A percentile compares a stretch with the other conserved stretches of the same genome.
Evolutionary conservation across 352 stramenopile species (phyloP).

Genomic region (Phytopythium delawarense): DNA sequence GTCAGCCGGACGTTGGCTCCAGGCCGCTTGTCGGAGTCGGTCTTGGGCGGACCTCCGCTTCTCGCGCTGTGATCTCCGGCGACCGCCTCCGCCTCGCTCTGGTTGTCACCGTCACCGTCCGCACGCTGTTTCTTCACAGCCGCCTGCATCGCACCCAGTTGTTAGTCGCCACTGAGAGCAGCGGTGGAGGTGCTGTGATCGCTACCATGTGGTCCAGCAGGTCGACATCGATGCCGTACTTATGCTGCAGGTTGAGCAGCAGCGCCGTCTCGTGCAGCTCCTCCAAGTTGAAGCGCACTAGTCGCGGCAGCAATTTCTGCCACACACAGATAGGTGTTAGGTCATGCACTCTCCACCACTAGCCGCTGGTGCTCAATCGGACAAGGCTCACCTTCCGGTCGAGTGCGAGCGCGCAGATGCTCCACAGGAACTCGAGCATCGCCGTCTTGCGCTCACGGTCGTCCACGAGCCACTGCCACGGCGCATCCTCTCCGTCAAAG

Average conservation of each 20-base stretch:
- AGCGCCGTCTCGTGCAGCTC: slow-evolving; percentile 56
- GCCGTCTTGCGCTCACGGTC: slow-evolving; percentile 36
- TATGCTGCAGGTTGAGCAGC: slow-evolving; percentile 44
- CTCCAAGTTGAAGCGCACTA: slow-evolving; percentile 54
- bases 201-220: slow-evolving; percentile 44
- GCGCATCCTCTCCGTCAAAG: slow-evolving; percentile 38
- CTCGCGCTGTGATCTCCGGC: not conserved
- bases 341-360: not conserved
- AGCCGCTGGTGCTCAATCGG: not conserved
- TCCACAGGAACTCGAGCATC: slow-evolving; percentile 79
- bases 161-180: not conserved
- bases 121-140: slow-evolving; percentile 32
- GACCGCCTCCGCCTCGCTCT: slow-evolving; percentile 5
- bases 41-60: not conserved
- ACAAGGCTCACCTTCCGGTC: slow-evolving; percentile 36
- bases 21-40: not conserved
- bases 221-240: slow-evolving; percentile 64
- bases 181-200: not conserved
- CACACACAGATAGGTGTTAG: not conserved
- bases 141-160: slow-evolving; percentile 9
- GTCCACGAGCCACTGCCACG: slow-evolving; percentile 64
- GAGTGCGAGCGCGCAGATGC: slow-evolving; percentile 44
- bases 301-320: slow-evolving; percentile 38
- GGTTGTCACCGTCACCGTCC: not conserved
- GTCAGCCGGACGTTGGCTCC: slow-evolving; percentile 35